These are phyloP conservation scores for Chlorophyllum brunneum DNA, from an alignment of 768 basidiomycete genomes.

Conservation along the genomic window DNA sequence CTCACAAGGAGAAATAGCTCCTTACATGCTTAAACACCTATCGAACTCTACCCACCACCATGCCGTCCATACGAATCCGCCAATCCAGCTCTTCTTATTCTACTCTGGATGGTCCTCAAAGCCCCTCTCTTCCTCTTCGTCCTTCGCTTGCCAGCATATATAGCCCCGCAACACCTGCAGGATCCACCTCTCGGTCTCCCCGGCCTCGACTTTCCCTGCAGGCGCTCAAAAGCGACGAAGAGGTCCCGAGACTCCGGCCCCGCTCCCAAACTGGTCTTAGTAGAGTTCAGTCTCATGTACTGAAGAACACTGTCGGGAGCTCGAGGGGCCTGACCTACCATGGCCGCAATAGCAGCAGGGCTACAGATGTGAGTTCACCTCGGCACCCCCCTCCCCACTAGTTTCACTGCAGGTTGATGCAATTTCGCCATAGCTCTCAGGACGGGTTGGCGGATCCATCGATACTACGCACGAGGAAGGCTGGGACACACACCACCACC, in stretches of 20 bases:
- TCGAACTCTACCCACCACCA: background rate
- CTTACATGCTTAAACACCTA: background rate
- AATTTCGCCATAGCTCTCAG: background rate
- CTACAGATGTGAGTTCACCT: background rate
- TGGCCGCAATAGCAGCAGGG: background rate
- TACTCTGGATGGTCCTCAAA: background rate
- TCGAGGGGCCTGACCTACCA: background rate
- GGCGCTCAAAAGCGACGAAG: background rate
- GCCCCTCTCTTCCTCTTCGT: background rate
- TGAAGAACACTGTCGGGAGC: slow-evolving; percentile 1
- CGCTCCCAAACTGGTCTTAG: slow-evolving; percentile 1
- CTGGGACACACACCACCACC: slow-evolving; percentile 49
- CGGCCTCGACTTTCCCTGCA: slow-evolving; percentile 1
- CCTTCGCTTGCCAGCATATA: background rate
- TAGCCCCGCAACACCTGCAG: background rate
- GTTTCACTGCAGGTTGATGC: background rate
- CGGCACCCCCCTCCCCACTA: background rate
- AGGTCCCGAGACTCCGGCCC: background rate
- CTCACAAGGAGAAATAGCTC: too few relatives aligned
- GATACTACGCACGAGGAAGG: background rate
- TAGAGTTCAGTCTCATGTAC: slow-evolving; percentile 12
- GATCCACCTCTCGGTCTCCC: background rate
- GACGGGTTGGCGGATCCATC: background rate
- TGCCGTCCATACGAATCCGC: slow-evolving; percentile 14
- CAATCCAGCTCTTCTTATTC: slow-evolving; percentile 3